phyloP scores from a whole-genome alignment of 2,329 filamentous ascomycete species.

The Ophiostoma sp. region DNA sequence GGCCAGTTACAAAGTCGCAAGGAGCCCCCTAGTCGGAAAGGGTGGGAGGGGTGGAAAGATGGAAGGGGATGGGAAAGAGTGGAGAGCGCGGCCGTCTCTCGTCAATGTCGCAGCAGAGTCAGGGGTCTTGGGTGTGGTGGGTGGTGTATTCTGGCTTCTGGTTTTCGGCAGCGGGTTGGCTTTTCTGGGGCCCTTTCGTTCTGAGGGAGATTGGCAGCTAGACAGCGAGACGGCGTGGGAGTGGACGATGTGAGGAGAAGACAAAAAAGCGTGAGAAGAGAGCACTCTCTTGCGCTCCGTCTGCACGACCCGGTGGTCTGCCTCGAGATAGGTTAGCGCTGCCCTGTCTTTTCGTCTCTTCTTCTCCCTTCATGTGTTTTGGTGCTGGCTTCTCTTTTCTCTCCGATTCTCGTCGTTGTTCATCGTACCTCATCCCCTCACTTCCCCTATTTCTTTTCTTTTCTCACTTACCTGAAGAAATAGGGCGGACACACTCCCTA shows the following conservation, averaged over 20 bases:
- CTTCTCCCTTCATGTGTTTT: background rate
- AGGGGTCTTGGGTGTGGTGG: constrained; percentile 14
- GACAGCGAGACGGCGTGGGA: background rate
- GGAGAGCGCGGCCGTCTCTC: constrained; percentile 10
- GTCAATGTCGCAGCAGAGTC: constrained; percentile 9
- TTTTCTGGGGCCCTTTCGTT: background rate
- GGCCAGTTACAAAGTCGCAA: background rate
- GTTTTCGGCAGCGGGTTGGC: no score
- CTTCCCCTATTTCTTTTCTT: background rate
- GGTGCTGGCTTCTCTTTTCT: background rate
- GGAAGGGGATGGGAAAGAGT: background rate
- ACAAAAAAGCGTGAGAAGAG: background rate
- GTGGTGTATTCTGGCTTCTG: background rate
- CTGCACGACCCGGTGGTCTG: constrained; percentile 8
- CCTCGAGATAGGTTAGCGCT: background rate
- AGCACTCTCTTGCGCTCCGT: background rate
- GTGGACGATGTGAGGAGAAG: background rate
- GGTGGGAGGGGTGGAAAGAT: background rate
- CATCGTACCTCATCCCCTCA: background rate
- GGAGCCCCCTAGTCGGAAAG: constrained; percentile 4
- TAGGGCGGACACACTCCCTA: constrained; percentile 1
- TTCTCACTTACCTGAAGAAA: background rate
- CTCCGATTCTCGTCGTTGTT: background rate
- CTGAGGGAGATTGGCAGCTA: constrained; percentile 13
- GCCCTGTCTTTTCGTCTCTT: background rate